phyloP scores from a whole-genome alignment of 371 early-diverging fungal species.

The Mortierella sp. region DNA sequence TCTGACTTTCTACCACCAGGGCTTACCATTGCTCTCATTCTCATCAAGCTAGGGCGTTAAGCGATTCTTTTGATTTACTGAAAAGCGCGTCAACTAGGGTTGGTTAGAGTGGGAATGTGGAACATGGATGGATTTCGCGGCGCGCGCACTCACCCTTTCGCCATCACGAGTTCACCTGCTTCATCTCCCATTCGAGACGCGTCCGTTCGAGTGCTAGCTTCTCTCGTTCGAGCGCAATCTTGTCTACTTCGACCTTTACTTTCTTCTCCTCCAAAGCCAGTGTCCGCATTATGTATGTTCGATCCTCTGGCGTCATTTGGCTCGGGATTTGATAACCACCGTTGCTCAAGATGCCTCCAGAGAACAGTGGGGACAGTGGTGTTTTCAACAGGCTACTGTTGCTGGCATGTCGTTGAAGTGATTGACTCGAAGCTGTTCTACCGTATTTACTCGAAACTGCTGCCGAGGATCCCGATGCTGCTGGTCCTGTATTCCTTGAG shows the following conservation, averaged over 20 bases:
- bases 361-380: not conserved
- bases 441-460: too few relatives aligned
- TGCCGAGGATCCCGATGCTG: too few relatives aligned
- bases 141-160: too few relatives aligned
- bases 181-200: slow-evolving; percentile 40
- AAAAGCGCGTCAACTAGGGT: too few relatives aligned
- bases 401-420: too few relatives aligned
- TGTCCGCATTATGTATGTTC: slow-evolving; percentile 19
- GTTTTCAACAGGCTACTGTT: too few relatives aligned
- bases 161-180: slow-evolving; percentile 7
- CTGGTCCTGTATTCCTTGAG: not conserved
- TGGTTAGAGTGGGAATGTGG: not conserved
- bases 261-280: slow-evolving; percentile 36
- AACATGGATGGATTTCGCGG: not conserved
- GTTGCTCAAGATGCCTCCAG: not conserved
- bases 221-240: slow-evolving; percentile 45
- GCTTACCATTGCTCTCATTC: too few relatives aligned
- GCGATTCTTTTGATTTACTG: too few relatives aligned
- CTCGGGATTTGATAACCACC: slow-evolving; percentile 12
- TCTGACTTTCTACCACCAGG: too few relatives aligned
- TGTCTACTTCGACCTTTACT: slow-evolving; percentile 37
- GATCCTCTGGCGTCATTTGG: slow-evolving; percentile 32
- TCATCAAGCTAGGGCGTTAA: too few relatives aligned
- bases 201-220: slow-evolving; percentile 27
- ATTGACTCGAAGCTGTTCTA: too few relatives aligned